Percentiles rank a stretch among this genome's conserved stretches.
phyloP scores from a whole-genome alignment of 176 grass and related monocot genomes.

The Calamus simplicifolius region DNA sequence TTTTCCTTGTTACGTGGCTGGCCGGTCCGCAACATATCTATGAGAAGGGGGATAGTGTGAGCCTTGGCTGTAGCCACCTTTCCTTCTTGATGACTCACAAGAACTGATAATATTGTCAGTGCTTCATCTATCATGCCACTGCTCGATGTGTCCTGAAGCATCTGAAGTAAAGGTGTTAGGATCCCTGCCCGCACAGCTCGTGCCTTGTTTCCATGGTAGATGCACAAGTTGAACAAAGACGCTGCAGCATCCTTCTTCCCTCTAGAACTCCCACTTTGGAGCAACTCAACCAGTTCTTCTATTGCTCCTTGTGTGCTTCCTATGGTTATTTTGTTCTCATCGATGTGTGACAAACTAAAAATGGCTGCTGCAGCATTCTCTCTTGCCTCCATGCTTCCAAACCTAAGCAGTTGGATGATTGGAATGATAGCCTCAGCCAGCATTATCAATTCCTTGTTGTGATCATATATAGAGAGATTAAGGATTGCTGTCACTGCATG shows the following conservation, averaged over 20 bases:
- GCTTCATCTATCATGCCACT: constrained; percentile 72
- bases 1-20: constrained; percentile 94
- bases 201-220: constrained; percentile 89
- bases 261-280: constrained; percentile 67
- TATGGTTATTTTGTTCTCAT: constrained; percentile 91
- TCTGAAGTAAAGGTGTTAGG: constrained; percentile 55
- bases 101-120: constrained; percentile 75
- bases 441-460: constrained; percentile 91
- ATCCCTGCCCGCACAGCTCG: constrained; percentile 78
- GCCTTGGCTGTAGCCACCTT: constrained; percentile 76
- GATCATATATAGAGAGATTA: constrained; percentile 95
- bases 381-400: constrained; percentile 88
- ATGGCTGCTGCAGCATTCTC: constrained; percentile 95
- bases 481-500: constrained; percentile 84
- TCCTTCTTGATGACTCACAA: constrained; percentile 87
- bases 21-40: constrained; percentile 70
- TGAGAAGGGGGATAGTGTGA: constrained; percentile 71
- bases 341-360: constrained; percentile 83
- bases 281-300: constrained; percentile 66
- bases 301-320: constrained; percentile 80
- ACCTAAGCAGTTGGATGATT: constrained; percentile 60
- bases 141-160: constrained; percentile 80
- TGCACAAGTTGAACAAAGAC: constrained; percentile 92
- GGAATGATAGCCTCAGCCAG: constrained; percentile 70
- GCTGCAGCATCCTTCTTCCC: constrained; percentile 94